Evolutionary conservation across 257 asterid species (phyloP).

Genomic region (Nicotiana knightiana): DNA sequence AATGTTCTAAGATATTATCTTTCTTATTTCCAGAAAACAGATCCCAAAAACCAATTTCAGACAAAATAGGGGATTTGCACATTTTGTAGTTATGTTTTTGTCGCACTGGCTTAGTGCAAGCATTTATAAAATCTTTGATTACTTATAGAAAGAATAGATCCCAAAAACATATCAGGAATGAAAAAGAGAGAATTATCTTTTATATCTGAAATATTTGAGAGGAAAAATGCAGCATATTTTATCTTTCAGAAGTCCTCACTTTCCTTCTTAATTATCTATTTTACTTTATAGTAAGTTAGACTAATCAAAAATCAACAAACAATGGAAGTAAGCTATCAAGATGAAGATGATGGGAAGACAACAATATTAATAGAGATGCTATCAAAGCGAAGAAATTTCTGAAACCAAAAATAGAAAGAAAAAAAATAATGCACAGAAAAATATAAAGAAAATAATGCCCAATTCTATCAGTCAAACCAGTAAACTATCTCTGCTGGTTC

Average conservation of each 20-base stretch:
- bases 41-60: neutral
- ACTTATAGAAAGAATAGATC: neutral
- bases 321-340: neutral
- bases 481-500: neutral
- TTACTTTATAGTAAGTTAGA: neutral
- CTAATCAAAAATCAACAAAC: neutral
- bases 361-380: neutral
- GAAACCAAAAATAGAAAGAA: neutral
- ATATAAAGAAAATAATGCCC: neutral
- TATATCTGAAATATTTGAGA: neutral
- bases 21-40: neutral
- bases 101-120: too few relatives aligned
- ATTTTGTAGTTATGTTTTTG: too few relatives aligned
- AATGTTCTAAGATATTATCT: neutral
- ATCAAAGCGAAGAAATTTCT: neutral
- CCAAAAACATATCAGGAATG: neutral
- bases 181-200: neutral
- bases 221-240: neutral
- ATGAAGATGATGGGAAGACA: neutral
- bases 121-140: too few relatives aligned
- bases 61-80: too few relatives aligned
- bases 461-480: neutral
- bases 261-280: neutral
- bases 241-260: neutral
- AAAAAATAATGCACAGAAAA: neutral